These are phyloP conservation scores for Glycine latifolia DNA, from an alignment of 306 rosid genomes.

Conservation along the genomic window DNA sequence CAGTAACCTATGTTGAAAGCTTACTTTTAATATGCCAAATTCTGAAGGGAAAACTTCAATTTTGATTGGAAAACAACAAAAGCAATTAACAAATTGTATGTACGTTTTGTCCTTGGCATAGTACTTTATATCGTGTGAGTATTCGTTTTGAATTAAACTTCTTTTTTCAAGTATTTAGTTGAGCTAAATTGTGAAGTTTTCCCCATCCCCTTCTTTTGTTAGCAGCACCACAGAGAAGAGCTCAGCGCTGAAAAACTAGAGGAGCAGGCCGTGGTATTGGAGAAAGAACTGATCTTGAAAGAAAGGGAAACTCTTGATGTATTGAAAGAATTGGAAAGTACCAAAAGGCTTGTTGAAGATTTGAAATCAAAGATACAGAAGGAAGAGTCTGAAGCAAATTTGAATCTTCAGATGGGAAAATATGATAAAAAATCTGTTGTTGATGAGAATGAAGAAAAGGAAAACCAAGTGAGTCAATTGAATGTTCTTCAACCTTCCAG, in stretches of 20 bases:
- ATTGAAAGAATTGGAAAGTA: slow-evolving; percentile 59
- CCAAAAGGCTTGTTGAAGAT: slow-evolving; percentile 54
- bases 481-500: slow-evolving; percentile 29
- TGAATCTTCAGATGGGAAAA: not conserved
- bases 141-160: not conserved
- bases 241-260: slow-evolving; percentile 39
- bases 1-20: not conserved
- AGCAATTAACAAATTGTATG: not conserved
- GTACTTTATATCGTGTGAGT: not conserved
- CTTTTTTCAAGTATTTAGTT: not conserved
- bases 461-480: slow-evolving; percentile 18
- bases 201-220: not conserved
- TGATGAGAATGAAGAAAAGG: slow-evolving; percentile 42
- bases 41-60: not conserved
- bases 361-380: slow-evolving; percentile 51
- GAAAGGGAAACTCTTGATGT: slow-evolving; percentile 63
- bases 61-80: not conserved
- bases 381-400: slow-evolving; percentile 46
- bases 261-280: slow-evolving; percentile 50
- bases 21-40: not conserved
- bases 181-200: slow-evolving; percentile 8
- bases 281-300: slow-evolving; percentile 57
- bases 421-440: slow-evolving; percentile 19
- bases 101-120: not conserved
- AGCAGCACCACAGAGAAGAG: slow-evolving; percentile 40